Evolutionary conservation across 2,329 filamentous ascomycete genomes (phyloP), one percentile per base, ranked within the genome.

Genomic region (Colletotrichum agaves): DNA sequence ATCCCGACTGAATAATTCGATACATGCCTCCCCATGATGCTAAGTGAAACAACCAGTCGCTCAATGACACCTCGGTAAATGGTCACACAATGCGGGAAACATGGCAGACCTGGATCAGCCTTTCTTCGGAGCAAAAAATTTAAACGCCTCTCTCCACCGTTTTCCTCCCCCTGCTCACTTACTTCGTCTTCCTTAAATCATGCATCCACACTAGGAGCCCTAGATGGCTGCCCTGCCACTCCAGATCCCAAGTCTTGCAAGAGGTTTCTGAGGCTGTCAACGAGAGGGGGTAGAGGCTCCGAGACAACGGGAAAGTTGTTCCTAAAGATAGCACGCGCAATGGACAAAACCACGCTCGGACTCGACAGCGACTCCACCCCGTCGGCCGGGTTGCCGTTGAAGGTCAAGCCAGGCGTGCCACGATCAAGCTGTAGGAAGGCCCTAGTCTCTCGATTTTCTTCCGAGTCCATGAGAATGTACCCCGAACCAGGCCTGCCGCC

Each of bases 301-400:
- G 65, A 64, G n/a, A 68, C 65, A 12, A 68, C 61, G 15, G 65
- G 65, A 19, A 68, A 68, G n/a, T 68, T 68, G 23, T 60, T 41
- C 33, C 65, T 39, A 11, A 64, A 49, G 6, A 65, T 65, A 5
- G 55, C 65, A 21, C 65, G 49, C 11, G 53, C 61, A 8, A 68
- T 39, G 15, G 65, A 64, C 11, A 68, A 55, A 6, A 65, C 61
- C 4, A 65, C 49, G 23, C 47, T 68, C 5, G 65, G 65, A 12
- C 49, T 64, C 11, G 60, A 68, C 12, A 68, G 23, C 11, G 61
- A 68, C 27, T 64, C 53, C 3, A 60, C 61, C 5, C 65, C 65
- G 12, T 65, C 61, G 19, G 37, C 46, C 3, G 65, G 65, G 17
- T 68, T 64, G 11, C 65, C 65, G n/a, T 68, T 68, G 3, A 64